Evolutionary conservation across 2,329 filamentous ascomycete genomes (phyloP).

Genomic region (Fusarium xyrophilum): DNA sequence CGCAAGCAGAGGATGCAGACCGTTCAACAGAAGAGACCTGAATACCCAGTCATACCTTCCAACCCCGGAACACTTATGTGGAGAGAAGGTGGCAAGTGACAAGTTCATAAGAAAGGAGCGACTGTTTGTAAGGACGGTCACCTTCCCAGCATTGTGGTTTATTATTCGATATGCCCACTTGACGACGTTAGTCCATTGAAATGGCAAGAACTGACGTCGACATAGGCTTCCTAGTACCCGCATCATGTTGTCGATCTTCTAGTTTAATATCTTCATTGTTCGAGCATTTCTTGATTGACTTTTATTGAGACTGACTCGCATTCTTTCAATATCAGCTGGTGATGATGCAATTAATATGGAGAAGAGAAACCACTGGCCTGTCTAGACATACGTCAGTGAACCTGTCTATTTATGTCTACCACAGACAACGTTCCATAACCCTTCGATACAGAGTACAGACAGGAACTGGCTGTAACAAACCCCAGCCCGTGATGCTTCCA

Average conservation of each 20-base stretch:
- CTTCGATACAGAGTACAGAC: neutral
- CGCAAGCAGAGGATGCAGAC: neutral
- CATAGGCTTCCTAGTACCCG: neutral
- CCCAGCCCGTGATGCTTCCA: slow-evolving; percentile 8
- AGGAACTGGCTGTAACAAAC: neutral
- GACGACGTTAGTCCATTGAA: neutral
- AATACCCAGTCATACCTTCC: neutral
- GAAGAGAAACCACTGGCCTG: neutral
- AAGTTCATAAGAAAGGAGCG: neutral
- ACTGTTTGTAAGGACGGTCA: neutral
- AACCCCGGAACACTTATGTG: neutral
- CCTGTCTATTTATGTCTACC: slow-evolving; percentile 15
- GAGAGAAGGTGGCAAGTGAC: neutral
- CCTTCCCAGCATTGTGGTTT: neutral
- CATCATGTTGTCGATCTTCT: neutral
- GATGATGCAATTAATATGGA: slow-evolving; percentile 9
- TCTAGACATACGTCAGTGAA: slow-evolving; percentile 9
- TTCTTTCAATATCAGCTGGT: neutral
- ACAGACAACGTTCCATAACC: slow-evolving; percentile 12
- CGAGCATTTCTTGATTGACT: neutral
- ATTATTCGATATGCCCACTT: neutral
- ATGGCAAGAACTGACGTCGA: slow-evolving; percentile 8
- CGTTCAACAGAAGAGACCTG: neutral
- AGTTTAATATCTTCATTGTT: neutral
- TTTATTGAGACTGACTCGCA: slow-evolving; percentile 21